Percentiles rank a stretch among this genome's conserved stretches.
phyloP scores from a whole-genome alignment of 2,329 filamentous ascomycete genomes.

The Cladorrhinum sp. region DNA sequence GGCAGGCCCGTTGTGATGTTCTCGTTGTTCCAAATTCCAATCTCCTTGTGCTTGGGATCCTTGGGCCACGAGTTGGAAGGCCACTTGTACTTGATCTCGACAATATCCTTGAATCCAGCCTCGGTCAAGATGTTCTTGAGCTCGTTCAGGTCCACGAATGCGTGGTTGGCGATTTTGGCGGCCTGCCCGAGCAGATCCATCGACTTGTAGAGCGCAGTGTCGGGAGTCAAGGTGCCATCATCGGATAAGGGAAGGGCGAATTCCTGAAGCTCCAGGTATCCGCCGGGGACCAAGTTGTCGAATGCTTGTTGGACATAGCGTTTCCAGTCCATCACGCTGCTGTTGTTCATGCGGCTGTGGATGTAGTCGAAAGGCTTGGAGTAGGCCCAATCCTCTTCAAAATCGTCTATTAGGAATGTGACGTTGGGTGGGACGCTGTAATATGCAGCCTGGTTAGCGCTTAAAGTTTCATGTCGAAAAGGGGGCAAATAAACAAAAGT shows the following conservation, averaged over 20 bases:
- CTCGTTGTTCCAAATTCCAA: slow-evolving; percentile 26
- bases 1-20: slow-evolving; percentile 28
- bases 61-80: slow-evolving; percentile 32
- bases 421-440: slow-evolving; percentile 23
- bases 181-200: slow-evolving; percentile 10
- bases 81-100: slow-evolving; percentile 27
- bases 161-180: slow-evolving; percentile 12
- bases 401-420: slow-evolving; percentile 23
- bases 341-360: slow-evolving; percentile 18
- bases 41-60: slow-evolving; percentile 27
- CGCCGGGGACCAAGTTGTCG: slow-evolving; percentile 22
- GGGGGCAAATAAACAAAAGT: not conserved
- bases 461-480: too few relatives aligned
- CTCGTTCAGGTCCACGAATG: slow-evolving; percentile 5
- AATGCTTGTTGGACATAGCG: slow-evolving; percentile 18
- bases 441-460: not conserved
- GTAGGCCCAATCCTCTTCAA: slow-evolving; percentile 25
- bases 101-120: slow-evolving; percentile 29
- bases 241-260: slow-evolving; percentile 17
- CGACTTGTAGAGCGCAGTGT: slow-evolving; percentile 13
- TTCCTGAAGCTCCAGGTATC: slow-evolving; percentile 24
- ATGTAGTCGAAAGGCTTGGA: slow-evolving; percentile 22
- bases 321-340: slow-evolving; percentile 18
- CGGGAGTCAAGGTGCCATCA: slow-evolving; percentile 19
- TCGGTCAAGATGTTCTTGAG: slow-evolving; percentile 24